These are phyloP conservation scores for Bacidia gigantensis DNA, from an alignment of 495 filamentous ascomycete species.

Conservation along the genomic window DNA sequence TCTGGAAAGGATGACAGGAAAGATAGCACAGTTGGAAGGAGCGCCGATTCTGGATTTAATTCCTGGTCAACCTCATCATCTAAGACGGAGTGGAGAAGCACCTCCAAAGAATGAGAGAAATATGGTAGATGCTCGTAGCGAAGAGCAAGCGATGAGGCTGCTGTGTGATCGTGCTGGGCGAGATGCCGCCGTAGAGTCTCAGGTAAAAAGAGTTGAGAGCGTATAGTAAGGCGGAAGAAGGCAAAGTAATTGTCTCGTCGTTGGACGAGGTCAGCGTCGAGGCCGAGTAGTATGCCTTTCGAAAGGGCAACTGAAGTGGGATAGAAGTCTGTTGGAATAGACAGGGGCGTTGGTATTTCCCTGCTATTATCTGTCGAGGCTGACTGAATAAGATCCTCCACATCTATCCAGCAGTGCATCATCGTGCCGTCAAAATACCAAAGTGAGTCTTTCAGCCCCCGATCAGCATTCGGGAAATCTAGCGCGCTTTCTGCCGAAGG, in stretches of 20 bases:
- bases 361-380: slow-evolving; percentile 40
- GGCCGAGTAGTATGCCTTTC: slow-evolving; percentile 77
- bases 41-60: slow-evolving; percentile 52
- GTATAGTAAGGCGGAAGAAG: slow-evolving; percentile 68
- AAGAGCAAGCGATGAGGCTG: slow-evolving; percentile 63
- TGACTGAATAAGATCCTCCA: slow-evolving; percentile 69
- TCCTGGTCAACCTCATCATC: slow-evolving; percentile 83
- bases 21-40: slow-evolving; percentile 74
- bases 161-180: slow-evolving; percentile 51
- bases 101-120: slow-evolving; percentile 83
- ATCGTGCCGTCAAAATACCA: slow-evolving; percentile 87
- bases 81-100: slow-evolving; percentile 83
- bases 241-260: slow-evolving; percentile 80
- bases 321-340: slow-evolving; percentile 73
- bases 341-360: slow-evolving; percentile 40
- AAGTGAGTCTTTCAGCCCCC: slow-evolving; percentile 66
- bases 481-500: slow-evolving; percentile 37
- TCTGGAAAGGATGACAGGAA: slow-evolving; percentile 80
- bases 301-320: slow-evolving; percentile 72
- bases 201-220: slow-evolving; percentile 81
- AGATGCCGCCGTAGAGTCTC: slow-evolving; percentile 70
- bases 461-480: slow-evolving; percentile 29
- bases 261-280: slow-evolving; percentile 86
- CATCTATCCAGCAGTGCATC: slow-evolving; percentile 72
- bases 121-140: slow-evolving; percentile 76